phyloP scores from a whole-genome alignment of 352 stramenopile genomes.

The Blastocystis sp. region DNA sequence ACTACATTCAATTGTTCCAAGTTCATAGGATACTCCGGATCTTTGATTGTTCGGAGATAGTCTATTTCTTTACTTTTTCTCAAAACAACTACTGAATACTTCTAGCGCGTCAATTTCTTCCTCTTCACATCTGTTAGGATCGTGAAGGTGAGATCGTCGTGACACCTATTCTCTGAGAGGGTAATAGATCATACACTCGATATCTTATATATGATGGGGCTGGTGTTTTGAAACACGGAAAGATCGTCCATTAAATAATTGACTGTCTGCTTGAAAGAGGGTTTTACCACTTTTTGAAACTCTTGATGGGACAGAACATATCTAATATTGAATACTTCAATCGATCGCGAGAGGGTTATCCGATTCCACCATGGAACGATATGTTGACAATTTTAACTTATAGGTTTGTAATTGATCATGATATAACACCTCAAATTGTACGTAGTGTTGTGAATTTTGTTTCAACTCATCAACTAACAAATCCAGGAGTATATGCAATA shows the following conservation, averaged over 20 bases:
- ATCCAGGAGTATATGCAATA: neutral
- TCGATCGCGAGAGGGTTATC: neutral
- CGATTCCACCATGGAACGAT: neutral
- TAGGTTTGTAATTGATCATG: constrained; percentile 25
- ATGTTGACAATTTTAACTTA: neutral
- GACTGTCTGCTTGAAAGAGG: neutral
- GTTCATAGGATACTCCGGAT: constrained; percentile 83
- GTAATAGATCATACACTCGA: neutral
- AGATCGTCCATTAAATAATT: constrained; percentile 28
- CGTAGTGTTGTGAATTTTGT: neutral
- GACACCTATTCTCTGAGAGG: neutral
- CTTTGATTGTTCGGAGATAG: constrained; percentile 72
- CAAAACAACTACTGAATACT: constrained; percentile 71
- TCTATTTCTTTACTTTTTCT: constrained; percentile 45
- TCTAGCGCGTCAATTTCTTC: constrained; percentile 76
- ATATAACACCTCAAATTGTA: neutral
- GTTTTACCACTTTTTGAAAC: neutral
- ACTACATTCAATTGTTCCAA: constrained; percentile 86
- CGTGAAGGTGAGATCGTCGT: neutral
- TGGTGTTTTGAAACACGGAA: constrained; percentile 43
- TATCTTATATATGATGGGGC: constrained; percentile 49
- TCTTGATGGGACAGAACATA: constrained; percentile 12
- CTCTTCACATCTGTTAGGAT: constrained; percentile 63
- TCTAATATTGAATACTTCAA: constrained; percentile 26
- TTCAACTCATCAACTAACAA: neutral